Conservation (phyloP, 2,329 filamentous ascomycete genomes). For the Alternaria sp. region DNA sequence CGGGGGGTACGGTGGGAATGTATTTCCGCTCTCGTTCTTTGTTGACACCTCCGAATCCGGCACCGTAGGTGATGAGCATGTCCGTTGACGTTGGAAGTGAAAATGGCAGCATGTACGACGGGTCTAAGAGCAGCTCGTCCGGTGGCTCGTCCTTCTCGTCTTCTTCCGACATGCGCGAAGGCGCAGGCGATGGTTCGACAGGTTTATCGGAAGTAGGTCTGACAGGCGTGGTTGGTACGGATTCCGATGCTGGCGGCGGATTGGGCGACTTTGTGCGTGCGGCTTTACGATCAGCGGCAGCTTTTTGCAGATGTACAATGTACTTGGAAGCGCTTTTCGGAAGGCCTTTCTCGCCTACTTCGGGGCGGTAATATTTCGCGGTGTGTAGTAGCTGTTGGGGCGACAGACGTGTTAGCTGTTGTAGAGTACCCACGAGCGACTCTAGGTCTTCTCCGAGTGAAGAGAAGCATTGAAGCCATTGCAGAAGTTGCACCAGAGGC, state of each 20-base stretch:
- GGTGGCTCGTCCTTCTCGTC: constrained; percentile 74
- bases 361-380: constrained; percentile 89
- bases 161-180: constrained; percentile 45
- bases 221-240: constrained; percentile 41
- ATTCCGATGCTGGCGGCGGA: constrained; percentile 45
- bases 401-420: constrained; percentile 84
- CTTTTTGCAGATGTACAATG: constrained; percentile 78
- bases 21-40: constrained; percentile 92
- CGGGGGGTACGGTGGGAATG: constrained; percentile 90
- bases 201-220: constrained; percentile 31
- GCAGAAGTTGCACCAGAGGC: constrained; percentile 89
- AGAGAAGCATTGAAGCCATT: constrained; percentile 98
- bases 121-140: constrained; percentile 81
- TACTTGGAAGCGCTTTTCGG: constrained; percentile 90
- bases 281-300: constrained; percentile 61
- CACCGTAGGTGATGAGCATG: constrained; percentile 94
- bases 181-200: constrained; percentile 40
- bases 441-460: constrained; percentile 90
- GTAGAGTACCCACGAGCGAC: constrained; percentile 83
- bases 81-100: constrained; percentile 94
- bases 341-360: constrained; percentile 92
- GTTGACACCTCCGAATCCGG: constrained; percentile 92
- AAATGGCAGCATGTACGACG: constrained; percentile 91
- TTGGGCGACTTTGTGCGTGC: constrained; percentile 39
- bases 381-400: constrained; percentile 90